Evolutionary conservation across 345 rosid species (phyloP).

Genomic region (Microthlaspi erraticum): DNA sequence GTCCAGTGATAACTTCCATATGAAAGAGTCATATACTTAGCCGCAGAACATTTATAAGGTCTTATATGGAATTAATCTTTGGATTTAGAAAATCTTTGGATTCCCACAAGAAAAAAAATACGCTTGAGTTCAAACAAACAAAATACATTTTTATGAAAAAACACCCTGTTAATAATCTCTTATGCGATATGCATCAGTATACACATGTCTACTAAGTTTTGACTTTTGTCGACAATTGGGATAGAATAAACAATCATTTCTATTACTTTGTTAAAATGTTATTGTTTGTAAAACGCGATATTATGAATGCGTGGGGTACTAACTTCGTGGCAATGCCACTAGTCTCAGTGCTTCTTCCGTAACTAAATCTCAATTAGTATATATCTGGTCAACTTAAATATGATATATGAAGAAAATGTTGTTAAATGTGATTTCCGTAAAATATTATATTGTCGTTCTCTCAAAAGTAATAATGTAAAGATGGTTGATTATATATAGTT

Average conservation of each 20-base stretch:
- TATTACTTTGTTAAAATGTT: neutral
- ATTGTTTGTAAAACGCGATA: conserved; percentile 13
- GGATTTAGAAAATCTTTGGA: too few relatives aligned
- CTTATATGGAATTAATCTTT: too few relatives aligned
- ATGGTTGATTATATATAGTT: conserved; percentile 6
- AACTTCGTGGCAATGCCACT: conserved; percentile 42
- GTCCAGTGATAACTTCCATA: too few relatives aligned
- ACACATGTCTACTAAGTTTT: conserved; percentile 36
- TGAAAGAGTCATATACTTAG: too few relatives aligned
- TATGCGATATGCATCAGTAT: conserved; percentile 33
- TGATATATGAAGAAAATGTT: conserved; percentile 9
- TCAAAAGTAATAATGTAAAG: conserved; percentile 3
- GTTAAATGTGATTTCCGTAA: neutral
- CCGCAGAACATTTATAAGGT: too few relatives aligned
- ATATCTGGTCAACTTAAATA: conserved; percentile 41
- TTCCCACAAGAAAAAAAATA: too few relatives aligned
- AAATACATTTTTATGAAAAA: too few relatives aligned
- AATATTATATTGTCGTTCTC: neutral
- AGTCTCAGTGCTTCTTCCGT: conserved; percentile 42
- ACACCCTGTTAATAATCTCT: conserved; percentile 28
- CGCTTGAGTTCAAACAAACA: too few relatives aligned
- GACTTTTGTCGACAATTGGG: conserved; percentile 33
- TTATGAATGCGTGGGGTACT: conserved; percentile 44
- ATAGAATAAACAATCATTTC: conserved; percentile 28
- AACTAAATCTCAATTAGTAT: conserved; percentile 38